Base-by-base conservation (phyloP, 2,329 filamentous ascomycete genomes). In the Chaetoscypha palmicola region DNA sequence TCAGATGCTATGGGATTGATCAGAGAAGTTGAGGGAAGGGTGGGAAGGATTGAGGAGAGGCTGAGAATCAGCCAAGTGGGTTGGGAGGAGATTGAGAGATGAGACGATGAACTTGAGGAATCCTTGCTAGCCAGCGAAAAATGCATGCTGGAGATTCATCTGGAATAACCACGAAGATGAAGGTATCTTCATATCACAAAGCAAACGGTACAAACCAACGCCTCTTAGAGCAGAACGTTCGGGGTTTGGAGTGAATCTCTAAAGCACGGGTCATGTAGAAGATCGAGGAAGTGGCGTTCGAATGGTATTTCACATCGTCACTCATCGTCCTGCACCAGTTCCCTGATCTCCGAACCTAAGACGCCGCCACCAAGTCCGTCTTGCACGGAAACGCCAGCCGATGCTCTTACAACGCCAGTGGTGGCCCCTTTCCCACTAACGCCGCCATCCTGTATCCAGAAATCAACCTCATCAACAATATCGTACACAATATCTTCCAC, bases 401-500 rank as follows among this genome's bases (percentile, higher is more conserved):
- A 45, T 12, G 41, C 39, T 26, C 28, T 42, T 37, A 36, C 37
- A 16, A 48, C 39, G n/a, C 45, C 53, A 26, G 53, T 49, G 22
- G 54, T 46, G 7, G 51, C 54, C 7, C 51, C 51, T 40, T 55
- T 57, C 35, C 53, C 53, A 33, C 43, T 53, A 45, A 56, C 48
- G 20, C 58, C 54, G 17, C 57, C 59, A 48, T 61, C 86, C 60
- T 86, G 78, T 63, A 81, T 73, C 81, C 79, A 94, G 67, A 86
- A 92, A 67, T 94, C 89, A 38, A 94, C 86, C 66, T 98, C 92
- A 59, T 98, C 92, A 23, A 97, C 74, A 41, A 98, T 76, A 64
- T 98, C 92, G 62, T 89, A 95, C 22, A 95, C 76, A 19, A 96
- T 73, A 58, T 98, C 92, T 66, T 98, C 92, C 11, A 84, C 89